Evolutionary conservation across 495 filamentous ascomycete genomes (phyloP).

Genomic region (Penicillium simplicissimum): DNA sequence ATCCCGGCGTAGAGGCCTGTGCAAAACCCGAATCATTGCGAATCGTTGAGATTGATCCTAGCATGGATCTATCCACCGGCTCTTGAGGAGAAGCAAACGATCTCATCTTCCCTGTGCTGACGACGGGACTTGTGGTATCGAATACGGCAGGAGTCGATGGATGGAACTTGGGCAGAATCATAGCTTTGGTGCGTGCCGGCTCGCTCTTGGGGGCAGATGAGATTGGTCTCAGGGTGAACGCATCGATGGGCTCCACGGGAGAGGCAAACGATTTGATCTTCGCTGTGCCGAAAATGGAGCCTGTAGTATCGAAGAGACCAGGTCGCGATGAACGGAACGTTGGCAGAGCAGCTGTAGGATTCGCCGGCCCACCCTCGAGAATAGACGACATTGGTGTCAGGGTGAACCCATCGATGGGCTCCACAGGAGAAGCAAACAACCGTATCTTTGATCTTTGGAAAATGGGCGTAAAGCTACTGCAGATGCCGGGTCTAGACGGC

Average conservation of each 20-base stretch:
- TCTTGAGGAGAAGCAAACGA: background rate
- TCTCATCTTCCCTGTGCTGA: background rate
- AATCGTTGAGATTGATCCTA: background rate
- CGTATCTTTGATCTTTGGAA: no score
- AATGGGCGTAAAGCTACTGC: no score
- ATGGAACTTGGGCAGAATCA: background rate
- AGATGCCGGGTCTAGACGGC: no score
- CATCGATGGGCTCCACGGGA: background rate
- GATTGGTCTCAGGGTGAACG: background rate
- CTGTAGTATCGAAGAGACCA: background rate
- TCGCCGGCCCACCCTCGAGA: no score
- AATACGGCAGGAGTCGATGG: background rate
- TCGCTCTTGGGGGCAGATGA: background rate
- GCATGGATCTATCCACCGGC: background rate
- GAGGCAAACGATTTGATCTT: background rate
- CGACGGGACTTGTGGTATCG: background rate
- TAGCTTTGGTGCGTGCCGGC: background rate
- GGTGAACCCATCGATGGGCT: no score
- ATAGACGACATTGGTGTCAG: no score
- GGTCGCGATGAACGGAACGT: background rate
- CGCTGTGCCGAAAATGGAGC: background rate
- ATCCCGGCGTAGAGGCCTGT: background rate
- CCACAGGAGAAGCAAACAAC: no score
- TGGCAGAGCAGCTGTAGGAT: background rate
- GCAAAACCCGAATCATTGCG: background rate